A percentile compares a stretch with the other conserved stretches of the same genome.
phyloP scores from a whole-genome alignment of 148 eudicot genomes.

The Persicaria tinctoria region DNA sequence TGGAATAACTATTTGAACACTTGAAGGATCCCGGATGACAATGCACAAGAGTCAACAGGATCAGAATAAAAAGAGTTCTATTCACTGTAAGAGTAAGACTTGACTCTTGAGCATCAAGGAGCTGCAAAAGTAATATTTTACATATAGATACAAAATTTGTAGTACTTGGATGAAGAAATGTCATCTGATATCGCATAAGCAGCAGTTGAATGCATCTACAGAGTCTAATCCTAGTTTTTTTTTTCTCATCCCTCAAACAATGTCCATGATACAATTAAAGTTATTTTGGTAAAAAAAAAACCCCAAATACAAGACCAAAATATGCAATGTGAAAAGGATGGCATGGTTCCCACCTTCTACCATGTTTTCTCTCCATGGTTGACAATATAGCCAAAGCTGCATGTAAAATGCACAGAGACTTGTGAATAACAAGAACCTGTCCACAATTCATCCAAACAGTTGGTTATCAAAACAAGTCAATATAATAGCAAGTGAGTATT shows the following conservation, averaged over 20 bases:
- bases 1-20: background rate
- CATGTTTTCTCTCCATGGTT: constrained; percentile 16
- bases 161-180: background rate
- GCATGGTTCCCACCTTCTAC: constrained; percentile 25
- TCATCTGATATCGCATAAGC: background rate
- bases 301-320: background rate
- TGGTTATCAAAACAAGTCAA: background rate
- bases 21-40: background rate
- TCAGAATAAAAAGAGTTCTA: background rate
- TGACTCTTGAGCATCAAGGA: background rate
- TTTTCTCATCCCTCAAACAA: background rate
- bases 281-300: background rate
- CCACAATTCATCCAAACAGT: background rate
- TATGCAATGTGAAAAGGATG: background rate
- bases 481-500: background rate
- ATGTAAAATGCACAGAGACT: constrained; percentile 31
- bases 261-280: background rate
- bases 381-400: constrained; percentile 23
- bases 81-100: background rate
- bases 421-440: constrained; percentile 35
- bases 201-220: background rate
- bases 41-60: background rate
- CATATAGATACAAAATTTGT: background rate
- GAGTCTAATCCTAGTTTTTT: background rate
- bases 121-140: background rate